Conservation (phyloP, 2,329 filamentous ascomycete species). For the Esteya vermicola region DNA sequence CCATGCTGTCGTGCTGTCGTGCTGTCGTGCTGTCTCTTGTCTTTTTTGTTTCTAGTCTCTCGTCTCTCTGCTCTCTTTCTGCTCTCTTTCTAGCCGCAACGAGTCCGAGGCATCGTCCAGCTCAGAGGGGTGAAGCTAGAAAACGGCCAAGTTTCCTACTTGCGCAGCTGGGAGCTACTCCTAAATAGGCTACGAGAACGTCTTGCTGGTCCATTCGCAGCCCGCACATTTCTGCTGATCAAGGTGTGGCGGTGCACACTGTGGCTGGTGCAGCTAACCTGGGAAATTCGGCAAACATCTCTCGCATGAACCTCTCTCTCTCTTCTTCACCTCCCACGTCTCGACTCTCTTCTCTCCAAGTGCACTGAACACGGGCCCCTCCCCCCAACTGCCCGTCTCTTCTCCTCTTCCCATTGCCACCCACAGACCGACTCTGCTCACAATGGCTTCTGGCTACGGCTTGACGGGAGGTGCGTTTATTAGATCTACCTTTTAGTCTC, state of each 20-base stretch:
- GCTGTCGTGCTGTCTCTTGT: neutral
- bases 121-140: neutral
- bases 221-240: constrained; percentile 11
- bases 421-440: constrained; percentile 8
- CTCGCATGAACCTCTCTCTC: too few species aligned
- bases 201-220: constrained; percentile 11
- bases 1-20: neutral
- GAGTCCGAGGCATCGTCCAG: too few species aligned
- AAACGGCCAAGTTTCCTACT: too few species aligned
- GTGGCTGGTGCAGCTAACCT: constrained; percentile 6
- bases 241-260: constrained; percentile 8
- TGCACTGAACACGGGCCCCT: too few species aligned
- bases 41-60: neutral
- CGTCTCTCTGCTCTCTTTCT: too few species aligned
- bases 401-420: constrained; percentile 1
- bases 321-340: too few species aligned
- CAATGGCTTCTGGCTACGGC: constrained; percentile 73
- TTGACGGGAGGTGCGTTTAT: constrained; percentile 59
- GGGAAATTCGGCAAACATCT: too few species aligned
- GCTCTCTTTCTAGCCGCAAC: too few species aligned
- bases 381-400: neutral
- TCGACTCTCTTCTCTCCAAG: too few species aligned
- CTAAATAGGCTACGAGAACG: too few species aligned
- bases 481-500: too few species aligned
- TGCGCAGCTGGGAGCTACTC: too few species aligned